Conservation (phyloP, 2,329 filamentous ascomycete species). For the Emmonsiellopsis sp. region DNA sequence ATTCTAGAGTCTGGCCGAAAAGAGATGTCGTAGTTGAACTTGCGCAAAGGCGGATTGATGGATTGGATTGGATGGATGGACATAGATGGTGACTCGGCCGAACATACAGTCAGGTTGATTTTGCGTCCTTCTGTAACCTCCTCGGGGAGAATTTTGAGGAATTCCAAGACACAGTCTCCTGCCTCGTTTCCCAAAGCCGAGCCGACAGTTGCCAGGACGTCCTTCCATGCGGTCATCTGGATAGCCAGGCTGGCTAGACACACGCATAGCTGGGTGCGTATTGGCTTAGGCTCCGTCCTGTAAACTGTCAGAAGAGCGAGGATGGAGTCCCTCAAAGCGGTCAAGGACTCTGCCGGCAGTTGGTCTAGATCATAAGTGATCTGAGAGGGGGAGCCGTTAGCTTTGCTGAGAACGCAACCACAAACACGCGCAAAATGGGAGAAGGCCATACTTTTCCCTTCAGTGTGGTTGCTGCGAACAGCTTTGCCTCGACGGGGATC, state of each 20-base stretch:
- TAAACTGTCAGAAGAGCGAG: slow-evolving; percentile 72
- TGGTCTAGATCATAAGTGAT: slow-evolving; percentile 95
- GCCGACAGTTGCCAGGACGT: slow-evolving; percentile 76
- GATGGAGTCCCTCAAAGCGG: slow-evolving; percentile 72
- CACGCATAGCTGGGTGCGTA: slow-evolving; percentile 86
- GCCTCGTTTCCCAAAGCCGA: slow-evolving; percentile 60
- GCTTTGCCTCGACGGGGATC: slow-evolving; percentile 71
- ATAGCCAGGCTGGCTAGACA: slow-evolving; percentile 91
- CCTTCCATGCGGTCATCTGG: slow-evolving; percentile 92
- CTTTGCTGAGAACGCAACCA: not conserved
- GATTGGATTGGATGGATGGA: slow-evolving; percentile 37
- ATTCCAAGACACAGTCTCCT: slow-evolving; percentile 84
- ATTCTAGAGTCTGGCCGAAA: slow-evolving; percentile 24
- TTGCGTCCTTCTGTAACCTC: slow-evolving; percentile 99
- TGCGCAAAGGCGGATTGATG: slow-evolving; percentile 20
- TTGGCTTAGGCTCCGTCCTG: slow-evolving; percentile 69
- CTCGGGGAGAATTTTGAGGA: slow-evolving; percentile 91
- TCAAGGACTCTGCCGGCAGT: slow-evolving; percentile 64
- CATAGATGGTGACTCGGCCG: slow-evolving; percentile 39
- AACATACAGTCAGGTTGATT: slow-evolving; percentile 97
- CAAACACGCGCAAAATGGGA: not conserved
- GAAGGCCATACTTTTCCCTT: slow-evolving; percentile 76
- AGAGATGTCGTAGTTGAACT: slow-evolving; percentile 9
- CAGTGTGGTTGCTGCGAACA: slow-evolving; percentile 93
- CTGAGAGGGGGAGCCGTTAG: slow-evolving; percentile 37